Conservation (phyloP, 2,329 filamentous ascomycete species). For the Ascochyta rabiei region DNA sequence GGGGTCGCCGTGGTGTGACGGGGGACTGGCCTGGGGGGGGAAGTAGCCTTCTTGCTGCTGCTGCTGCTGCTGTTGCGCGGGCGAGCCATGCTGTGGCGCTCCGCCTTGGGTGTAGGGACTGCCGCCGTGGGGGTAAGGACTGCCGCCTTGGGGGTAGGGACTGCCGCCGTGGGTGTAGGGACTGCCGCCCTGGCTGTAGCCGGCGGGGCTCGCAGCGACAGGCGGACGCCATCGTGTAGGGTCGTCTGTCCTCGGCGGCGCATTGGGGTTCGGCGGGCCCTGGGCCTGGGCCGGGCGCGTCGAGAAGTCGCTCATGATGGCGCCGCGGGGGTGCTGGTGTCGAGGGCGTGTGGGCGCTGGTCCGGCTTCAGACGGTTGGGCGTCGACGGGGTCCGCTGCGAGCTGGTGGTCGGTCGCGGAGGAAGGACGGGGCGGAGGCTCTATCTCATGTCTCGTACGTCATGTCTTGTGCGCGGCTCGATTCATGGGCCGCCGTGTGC, state of each 20-base stretch:
- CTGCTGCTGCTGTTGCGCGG: constrained; percentile 35
- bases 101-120: constrained; percentile 35
- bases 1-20: constrained; percentile 34
- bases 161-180: constrained; percentile 28
- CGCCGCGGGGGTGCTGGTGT: constrained; percentile 31
- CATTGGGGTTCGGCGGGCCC: constrained; percentile 37
- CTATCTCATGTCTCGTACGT: constrained; percentile 36
- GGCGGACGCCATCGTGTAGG: constrained; percentile 47
- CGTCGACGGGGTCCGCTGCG: constrained; percentile 21
- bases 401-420: constrained; percentile 17
- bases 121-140: constrained; percentile 50
- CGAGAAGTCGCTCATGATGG: constrained; percentile 46
- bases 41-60: constrained; percentile 51
- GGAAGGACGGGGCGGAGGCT: constrained; percentile 16
- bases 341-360: constrained; percentile 8
- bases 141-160: constrained; percentile 51
- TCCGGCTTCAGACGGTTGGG: neutral
- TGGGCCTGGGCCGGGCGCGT: constrained; percentile 47
- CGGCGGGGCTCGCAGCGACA: constrained; percentile 52
- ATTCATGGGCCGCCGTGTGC: constrained; percentile 14
- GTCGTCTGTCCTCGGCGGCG: constrained; percentile 35
- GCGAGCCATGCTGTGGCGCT: constrained; percentile 39
- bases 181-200: constrained; percentile 52
- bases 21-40: constrained; percentile 43
- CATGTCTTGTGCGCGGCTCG: constrained; percentile 24